Base-by-base conservation (phyloP, 768 basidiomycete species). In the Pleurotus platypus region DNA sequence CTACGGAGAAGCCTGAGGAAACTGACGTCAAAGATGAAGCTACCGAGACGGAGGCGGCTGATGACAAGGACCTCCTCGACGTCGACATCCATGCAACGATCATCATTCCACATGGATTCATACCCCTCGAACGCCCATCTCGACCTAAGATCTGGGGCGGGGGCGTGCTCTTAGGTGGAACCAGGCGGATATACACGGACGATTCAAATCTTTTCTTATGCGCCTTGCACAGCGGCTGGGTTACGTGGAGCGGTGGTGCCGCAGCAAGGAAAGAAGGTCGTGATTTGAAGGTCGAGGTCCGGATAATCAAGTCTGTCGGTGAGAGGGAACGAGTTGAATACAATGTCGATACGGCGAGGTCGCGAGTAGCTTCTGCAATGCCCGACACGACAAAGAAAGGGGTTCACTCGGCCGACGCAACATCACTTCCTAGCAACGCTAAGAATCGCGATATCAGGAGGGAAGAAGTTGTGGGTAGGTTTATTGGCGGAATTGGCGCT, bases 121-220 rank as follows among this genome's bases (percentile, higher is more conserved):
- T 90, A 18, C 88, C 87, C 0, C 70, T 75, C 12, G 70, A 77
- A 47, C 77, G 80, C 51, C 86, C 86, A 11, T 59, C 67, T 4
- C 78, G 67, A 4, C 84, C 82, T 12, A 78, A 78, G n/a, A 75
- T 90, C 16, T 90, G 88, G 88, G 88, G 88, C 51, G 87, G 85
- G 18, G 87, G 85, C 5, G 67, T 79, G 37, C 75, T 62, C 64
- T 76, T 60, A 61, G 80, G 53, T 48, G 64, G 76, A 26, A 70
- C 70, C 35, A 73, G 83, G n/a, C 72, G 85, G 47, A 77, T 89
- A 37, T 90, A 90, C 70, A 90, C 89, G 0, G 88, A 90, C 69
- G 89, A 90, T 69, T 89, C 87, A 7, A 86, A 89, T 62, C 64
- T 89, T 50, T 82, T 88, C 64, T 64, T 86, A 40, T 86, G 85